These are phyloP conservation scores for Physcomitrium patens DNA, from an alignment of 225 moss, liverwort and hornwort genomes.

Conservation along the genomic window DNA sequence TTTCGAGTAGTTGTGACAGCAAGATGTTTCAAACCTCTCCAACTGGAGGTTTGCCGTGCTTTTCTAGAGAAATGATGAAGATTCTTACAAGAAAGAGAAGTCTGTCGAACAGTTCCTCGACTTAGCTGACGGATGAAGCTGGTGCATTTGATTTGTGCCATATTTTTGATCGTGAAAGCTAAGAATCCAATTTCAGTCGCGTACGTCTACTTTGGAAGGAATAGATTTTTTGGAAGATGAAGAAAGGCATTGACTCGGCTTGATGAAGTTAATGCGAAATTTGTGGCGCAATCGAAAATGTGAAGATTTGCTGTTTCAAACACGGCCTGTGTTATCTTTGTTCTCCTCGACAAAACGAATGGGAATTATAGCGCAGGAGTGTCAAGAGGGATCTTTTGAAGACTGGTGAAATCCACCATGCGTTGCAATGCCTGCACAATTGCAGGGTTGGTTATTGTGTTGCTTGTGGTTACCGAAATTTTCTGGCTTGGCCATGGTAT, in stretches of 20 bases:
- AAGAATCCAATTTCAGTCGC: background rate
- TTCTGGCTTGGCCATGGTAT: slow-evolving; percentile 54
- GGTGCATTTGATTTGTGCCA: slow-evolving; percentile 19
- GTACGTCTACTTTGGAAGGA: background rate
- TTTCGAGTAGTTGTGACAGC: slow-evolving; percentile 22
- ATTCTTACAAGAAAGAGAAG: slow-evolving; percentile 27
- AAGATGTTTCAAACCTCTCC: slow-evolving; percentile 14
- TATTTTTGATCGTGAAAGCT: background rate
- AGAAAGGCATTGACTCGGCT: slow-evolving; percentile 20
- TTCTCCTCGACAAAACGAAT: slow-evolving; percentile 37
- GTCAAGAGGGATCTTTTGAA: slow-evolving; percentile 47
- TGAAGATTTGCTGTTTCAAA: too few relatives aligned
- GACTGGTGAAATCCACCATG: slow-evolving; percentile 69
- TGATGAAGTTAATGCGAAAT: slow-evolving; percentile 27
- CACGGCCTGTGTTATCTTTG: background rate
- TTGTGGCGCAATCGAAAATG: slow-evolving; percentile 2
- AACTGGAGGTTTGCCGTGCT: slow-evolving; percentile 20
- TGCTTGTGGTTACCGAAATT: slow-evolving; percentile 44
- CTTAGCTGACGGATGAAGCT: slow-evolving; percentile 5
- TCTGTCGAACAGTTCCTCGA: slow-evolving; percentile 24
- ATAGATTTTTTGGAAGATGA: background rate
- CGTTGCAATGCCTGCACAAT: slow-evolving; percentile 66
- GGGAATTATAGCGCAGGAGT: slow-evolving; percentile 50
- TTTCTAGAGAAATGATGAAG: slow-evolving; percentile 18
- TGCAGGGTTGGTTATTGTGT: slow-evolving; percentile 62